Evolutionary conservation across 345 rosid genomes (phyloP).

Genomic region (Toxicodendron radicans): DNA sequence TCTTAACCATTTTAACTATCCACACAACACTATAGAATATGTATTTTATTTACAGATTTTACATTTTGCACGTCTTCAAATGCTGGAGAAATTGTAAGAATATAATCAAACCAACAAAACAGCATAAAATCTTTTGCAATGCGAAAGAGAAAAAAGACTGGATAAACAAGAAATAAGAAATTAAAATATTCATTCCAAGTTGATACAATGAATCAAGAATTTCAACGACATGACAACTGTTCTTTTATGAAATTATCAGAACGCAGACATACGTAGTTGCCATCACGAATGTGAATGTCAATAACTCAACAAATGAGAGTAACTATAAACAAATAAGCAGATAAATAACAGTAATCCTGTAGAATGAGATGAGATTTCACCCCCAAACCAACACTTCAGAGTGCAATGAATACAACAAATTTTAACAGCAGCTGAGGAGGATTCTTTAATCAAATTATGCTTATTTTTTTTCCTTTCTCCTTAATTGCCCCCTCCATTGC

Average conservation of each 20-base stretch:
- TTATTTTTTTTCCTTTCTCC: conserved; percentile 5
- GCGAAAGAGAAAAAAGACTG: neutral
- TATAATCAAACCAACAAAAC: too few species aligned
- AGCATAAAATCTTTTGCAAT: too few species aligned
- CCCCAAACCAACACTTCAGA: conserved; percentile 18
- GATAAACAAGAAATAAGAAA: conserved; percentile 2
- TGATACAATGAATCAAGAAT: conserved; percentile 23
- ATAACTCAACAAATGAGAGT: conserved; percentile 7
- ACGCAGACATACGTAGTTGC: conserved; percentile 17
- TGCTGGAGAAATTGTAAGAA: too few species aligned
- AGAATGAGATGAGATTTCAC: neutral
- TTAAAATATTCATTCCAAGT: conserved; percentile 13
- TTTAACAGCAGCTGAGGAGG: conserved; percentile 7
- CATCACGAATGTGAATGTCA: conserved; percentile 23
- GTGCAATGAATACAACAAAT: conserved; percentile 16
- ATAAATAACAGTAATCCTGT: neutral
- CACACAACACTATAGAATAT: too few species aligned
- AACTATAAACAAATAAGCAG: conserved; percentile 10
- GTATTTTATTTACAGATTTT: too few species aligned
- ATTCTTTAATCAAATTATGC: conserved; percentile 3
- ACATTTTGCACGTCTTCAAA: too few species aligned
- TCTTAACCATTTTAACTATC: too few species aligned
- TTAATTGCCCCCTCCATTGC: conserved; percentile 44
- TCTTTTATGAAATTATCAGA: conserved; percentile 17
- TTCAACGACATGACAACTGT: neutral